Conservation (phyloP, 2,329 filamentous ascomycete genomes). For the Hypoxylon sp. region DNA sequence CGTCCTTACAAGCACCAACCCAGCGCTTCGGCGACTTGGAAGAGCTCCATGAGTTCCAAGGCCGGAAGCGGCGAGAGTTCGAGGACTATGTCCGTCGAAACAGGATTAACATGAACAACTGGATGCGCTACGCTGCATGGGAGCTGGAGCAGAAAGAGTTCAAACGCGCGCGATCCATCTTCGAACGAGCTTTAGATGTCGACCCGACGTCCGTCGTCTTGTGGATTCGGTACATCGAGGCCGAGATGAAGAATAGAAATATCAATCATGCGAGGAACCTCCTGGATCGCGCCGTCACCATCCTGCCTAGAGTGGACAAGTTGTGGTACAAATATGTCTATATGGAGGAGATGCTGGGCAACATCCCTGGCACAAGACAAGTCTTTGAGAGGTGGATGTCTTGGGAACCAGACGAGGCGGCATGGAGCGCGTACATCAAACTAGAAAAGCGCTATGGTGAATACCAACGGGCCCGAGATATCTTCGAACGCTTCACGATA, state of each 20-base stretch:
- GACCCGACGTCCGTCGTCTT: conserved; percentile 87
- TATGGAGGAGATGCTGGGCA: conserved; percentile 97
- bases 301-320: conserved; percentile 92
- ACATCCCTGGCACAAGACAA: conserved; percentile 90
- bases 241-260: conserved; percentile 94
- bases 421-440: conserved; percentile 97
- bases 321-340: conserved; percentile 99
- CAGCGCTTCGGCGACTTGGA: conserved; percentile 97
- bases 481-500: conserved; percentile 90
- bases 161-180: conserved; percentile 89
- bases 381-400: conserved; percentile 99
- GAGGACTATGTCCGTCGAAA: conserved; percentile 98
- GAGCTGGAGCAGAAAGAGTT: conserved; percentile 99
- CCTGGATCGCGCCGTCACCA: conserved; percentile 93
- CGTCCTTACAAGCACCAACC: conserved; percentile 86
- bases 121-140: conserved; percentile 98
- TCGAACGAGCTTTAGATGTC: conserved; percentile 93
- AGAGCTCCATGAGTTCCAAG: conserved; percentile 97
- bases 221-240: conserved; percentile 94
- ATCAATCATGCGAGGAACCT: conserved; percentile 98
- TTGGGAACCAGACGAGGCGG: conserved; percentile 96
- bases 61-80: conserved; percentile 94
- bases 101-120: conserved; percentile 96
- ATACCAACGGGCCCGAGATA: conserved; percentile 87
- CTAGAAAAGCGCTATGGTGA: conserved; percentile 96